These are phyloP conservation scores for Echeveria elegans DNA, from an alignment of 164 flowering plant species.

Conservation along the genomic window DNA sequence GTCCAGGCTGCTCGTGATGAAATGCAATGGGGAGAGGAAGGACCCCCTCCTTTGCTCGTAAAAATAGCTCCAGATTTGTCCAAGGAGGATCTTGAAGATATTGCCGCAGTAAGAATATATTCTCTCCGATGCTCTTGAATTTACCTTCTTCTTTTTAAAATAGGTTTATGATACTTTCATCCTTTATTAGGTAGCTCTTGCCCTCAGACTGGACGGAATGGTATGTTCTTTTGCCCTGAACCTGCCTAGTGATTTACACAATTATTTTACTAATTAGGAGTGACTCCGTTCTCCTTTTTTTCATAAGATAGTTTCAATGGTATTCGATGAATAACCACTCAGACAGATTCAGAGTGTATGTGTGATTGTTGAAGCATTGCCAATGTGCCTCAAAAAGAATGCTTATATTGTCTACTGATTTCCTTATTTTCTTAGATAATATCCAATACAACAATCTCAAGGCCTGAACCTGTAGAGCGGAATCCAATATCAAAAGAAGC, in stretches of 20 bases:
- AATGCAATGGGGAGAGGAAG: constrained; percentile 99
- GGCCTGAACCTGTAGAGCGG: constrained; percentile 63
- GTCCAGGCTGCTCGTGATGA: constrained; percentile 99
- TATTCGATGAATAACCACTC: constrained; percentile 1
- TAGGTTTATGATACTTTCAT: constrained; percentile 10
- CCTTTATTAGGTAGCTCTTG: constrained; percentile 68
- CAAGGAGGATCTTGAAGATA: constrained; percentile 92
- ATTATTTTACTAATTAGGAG: no score
- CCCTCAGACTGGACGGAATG: constrained; percentile 94
- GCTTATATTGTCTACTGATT: neutral
- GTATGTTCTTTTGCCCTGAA: constrained; percentile 26
- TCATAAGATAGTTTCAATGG: no score
- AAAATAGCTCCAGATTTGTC: constrained; percentile 97
- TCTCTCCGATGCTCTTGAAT: neutral
- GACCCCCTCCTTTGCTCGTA: constrained; percentile 98
- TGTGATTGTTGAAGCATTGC: neutral
- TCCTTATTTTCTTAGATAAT: constrained; percentile 48
- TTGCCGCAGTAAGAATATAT: constrained; percentile 71
- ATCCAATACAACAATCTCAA: constrained; percentile 89
- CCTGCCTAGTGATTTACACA: neutral
- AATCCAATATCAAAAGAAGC: constrained; percentile 62
- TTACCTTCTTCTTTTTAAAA: neutral
- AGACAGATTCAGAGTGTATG: no score
- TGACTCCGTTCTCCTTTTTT: no score
- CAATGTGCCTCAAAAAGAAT: no score